phyloP scores from a whole-genome alignment of 306 rosid species.

The Cucumis hystrix region DNA sequence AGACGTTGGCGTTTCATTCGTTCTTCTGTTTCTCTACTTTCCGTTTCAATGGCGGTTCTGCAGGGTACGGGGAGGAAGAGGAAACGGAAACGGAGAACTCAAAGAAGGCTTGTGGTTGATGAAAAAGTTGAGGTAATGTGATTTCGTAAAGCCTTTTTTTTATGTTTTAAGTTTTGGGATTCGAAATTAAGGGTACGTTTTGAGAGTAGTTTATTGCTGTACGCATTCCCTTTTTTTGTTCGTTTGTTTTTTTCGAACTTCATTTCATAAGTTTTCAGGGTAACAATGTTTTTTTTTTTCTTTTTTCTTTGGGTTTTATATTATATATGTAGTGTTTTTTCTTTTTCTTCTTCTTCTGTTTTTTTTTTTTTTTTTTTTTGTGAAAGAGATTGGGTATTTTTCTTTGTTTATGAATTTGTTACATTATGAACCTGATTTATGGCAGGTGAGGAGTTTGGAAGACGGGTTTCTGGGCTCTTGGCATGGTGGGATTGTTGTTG shows the following conservation, averaged over 20 bases:
- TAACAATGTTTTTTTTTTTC: not conserved
- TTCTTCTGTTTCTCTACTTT: not conserved
- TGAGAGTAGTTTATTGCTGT: not conserved
- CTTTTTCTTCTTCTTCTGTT: not conserved
- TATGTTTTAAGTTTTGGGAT: not conserved
- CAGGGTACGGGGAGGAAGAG: constrained; percentile 8
- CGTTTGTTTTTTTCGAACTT: not conserved
- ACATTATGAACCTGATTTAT: not conserved
- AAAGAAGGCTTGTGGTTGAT: constrained; percentile 13
- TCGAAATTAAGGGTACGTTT: not conserved
- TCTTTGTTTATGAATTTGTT: not conserved
- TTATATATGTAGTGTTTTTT: not conserved
- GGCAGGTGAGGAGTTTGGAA: constrained; percentile 70
- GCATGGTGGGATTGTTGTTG: constrained; percentile 48
- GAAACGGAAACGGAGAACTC: constrained; percentile 9
- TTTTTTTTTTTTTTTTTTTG: not conserved
- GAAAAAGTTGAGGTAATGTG: constrained; percentile 33
- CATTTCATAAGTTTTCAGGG: not conserved
- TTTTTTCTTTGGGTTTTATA: not conserved
- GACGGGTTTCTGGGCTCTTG: constrained; percentile 80
- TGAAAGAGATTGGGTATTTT: not conserved
- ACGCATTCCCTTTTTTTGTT: not conserved
- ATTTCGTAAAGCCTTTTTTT: not conserved
- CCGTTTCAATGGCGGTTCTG: constrained; percentile 21
- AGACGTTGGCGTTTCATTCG: not conserved